Evolutionary conservation across 108 stramenopile genomes (phyloP), one percentile per base, ranked within the genome.

Genomic region (Cylindrotheca closterium): DNA sequence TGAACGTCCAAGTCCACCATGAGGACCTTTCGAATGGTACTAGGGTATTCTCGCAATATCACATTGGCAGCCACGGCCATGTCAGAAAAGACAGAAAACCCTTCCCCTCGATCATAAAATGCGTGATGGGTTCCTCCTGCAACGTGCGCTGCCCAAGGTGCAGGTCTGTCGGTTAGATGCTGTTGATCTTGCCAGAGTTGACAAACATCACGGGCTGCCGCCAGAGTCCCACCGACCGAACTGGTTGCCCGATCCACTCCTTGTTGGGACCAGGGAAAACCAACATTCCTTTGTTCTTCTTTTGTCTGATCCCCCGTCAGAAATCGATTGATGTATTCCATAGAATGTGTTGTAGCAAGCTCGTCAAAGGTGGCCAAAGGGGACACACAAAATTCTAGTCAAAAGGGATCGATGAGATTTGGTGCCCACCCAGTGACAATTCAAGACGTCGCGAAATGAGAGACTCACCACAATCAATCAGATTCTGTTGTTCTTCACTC

Each of bases 51-150:
- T 68, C 80, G 55, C 50, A 90, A 63, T 0, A 89, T 63, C 10
- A 95, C 88, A 75, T 95, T 95, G 34, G 93, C 93, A 19, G 94
- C 91, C 10, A 95, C 91, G 7, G 94, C 96, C 48, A 95, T 91
- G 61, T 97, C 94, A 8, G 82, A 83, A 65, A 96, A 97, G 18
- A 95, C 84, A 61, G 91, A 95, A 75, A 95, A 97, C 4, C 96
- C 96, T 80, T 95, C 94, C n/a, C 96, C 96, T 46, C 82, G 70
- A 69, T 97, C 94, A 24, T 68, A 64, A 65, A 95, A 94, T 0
- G 96, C 96, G 62, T 96, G 96, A 76, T 96, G 96, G 1, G 96
- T 97, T 26, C 96, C 96, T 3, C 96, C 96, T 2, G 96, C 96
- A 17, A 97, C 60, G 64, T 97, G 96, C 3, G 93, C 95, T 24